A percentile compares a stretch with the other conserved stretches of the same genome.
These are phyloP conservation scores for Pestalotiopsis sp. DNA, from an alignment of 2,329 filamentous ascomycete genomes.

Conservation along the genomic window DNA sequence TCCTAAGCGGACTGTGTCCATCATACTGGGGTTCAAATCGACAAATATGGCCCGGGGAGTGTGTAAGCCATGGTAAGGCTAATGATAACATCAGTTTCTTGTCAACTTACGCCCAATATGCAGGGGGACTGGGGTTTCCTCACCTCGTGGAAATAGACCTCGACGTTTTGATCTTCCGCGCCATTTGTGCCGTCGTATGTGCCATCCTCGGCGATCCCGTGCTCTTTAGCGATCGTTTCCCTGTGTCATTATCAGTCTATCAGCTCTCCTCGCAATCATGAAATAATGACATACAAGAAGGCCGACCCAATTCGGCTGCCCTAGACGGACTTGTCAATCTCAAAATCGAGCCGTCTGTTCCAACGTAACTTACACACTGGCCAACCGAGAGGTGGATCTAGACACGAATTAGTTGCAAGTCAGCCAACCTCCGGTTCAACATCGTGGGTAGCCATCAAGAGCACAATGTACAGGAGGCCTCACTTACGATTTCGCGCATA, in stretches of 20 bases:
- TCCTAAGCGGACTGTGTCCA: constrained; percentile 67
- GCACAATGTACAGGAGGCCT: neutral
- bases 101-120: neutral
- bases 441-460: neutral
- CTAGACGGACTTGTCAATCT: constrained; percentile 45
- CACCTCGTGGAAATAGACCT: constrained; percentile 97
- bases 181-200: constrained; percentile 98
- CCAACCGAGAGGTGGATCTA: neutral
- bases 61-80: constrained; percentile 90
- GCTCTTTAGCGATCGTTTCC: constrained; percentile 86
- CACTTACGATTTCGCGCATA: neutral
- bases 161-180: constrained; percentile 99
- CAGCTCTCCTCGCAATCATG: neutral
- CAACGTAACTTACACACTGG: neutral
- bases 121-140: neutral
- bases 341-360: neutral
- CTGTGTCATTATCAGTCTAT: constrained; percentile 35
- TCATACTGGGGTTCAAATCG: constrained; percentile 62
- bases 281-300: constrained; percentile 74
- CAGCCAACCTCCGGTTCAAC: neutral
- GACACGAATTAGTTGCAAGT: neutral
- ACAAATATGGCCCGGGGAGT: constrained; percentile 98
- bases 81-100: too few species aligned
- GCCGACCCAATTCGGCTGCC: constrained; percentile 99
- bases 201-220: constrained; percentile 96